Conservation (phyloP, 176 grass and related monocot genomes). For the Cenchrus fungigraminus region DNA sequence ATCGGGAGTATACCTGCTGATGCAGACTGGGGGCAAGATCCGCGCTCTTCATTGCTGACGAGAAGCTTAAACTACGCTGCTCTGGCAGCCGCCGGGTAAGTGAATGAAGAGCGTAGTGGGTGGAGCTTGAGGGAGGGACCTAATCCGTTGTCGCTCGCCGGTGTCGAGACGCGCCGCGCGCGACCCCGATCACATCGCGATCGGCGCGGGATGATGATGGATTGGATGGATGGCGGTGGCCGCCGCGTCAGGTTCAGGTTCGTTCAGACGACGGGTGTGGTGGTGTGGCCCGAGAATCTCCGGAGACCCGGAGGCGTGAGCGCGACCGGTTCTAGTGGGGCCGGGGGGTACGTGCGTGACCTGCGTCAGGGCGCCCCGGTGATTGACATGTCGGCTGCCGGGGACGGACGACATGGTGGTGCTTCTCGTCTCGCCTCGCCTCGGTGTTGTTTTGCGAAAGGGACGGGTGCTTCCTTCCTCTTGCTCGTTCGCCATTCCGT, state of each 20-base stretch:
- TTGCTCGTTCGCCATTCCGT: not conserved
- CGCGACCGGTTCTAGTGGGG: constrained; percentile 36
- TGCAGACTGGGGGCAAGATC: constrained; percentile 4
- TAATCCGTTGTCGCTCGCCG: not conserved
- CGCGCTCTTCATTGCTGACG: not conserved
- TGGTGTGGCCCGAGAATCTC: constrained; percentile 38
- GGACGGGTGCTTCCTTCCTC: not conserved
- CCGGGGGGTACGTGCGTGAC: not conserved
- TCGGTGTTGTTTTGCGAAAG: not conserved
- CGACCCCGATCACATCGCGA: constrained; percentile 5
- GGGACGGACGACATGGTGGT: constrained; percentile 12
- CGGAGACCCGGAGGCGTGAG: not conserved
- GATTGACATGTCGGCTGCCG: constrained; percentile 25
- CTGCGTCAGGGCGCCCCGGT: not conserved
- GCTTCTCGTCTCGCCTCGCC: too few species aligned
- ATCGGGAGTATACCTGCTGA: not conserved
- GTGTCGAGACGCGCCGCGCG: constrained; percentile 22
- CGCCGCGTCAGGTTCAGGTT: not conserved
- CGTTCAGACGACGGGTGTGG: too few species aligned
- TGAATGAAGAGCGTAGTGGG: not conserved
- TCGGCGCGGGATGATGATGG: not conserved
- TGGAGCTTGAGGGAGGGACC: not conserved
- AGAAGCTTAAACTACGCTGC: not conserved
- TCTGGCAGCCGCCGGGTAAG: not conserved
- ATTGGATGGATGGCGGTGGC: constrained; percentile 3